phyloP scores from a whole-genome alignment of 495 filamentous ascomycete species.

The Aspergillus sclerotiicarbonarius region DNA sequence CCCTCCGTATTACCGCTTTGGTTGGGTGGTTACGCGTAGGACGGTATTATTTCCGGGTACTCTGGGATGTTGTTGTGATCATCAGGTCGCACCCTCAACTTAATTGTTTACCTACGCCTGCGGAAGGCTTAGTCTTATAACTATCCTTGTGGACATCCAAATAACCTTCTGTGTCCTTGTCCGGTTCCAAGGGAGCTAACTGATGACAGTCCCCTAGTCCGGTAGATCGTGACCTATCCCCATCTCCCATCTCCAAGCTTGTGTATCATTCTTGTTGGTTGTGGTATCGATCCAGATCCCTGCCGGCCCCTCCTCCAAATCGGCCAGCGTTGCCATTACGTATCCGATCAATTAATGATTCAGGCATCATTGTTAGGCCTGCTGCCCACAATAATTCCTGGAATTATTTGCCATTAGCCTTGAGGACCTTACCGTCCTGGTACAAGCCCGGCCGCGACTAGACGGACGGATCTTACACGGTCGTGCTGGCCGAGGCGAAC shows the following conservation, averaged over 20 bases:
- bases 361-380: neutral
- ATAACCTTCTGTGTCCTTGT: constrained; percentile 1
- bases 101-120: neutral
- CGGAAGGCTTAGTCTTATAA: no score
- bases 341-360: constrained; percentile 19
- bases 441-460: neutral
- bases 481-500: constrained; percentile 6
- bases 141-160: constrained; percentile 1
- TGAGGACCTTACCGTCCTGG: neutral
- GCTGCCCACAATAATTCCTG: neutral
- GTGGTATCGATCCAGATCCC: neutral
- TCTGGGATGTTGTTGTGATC: neutral
- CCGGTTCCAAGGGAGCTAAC: neutral
- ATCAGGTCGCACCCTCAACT: neutral
- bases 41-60: no score
- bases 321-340: constrained; percentile 10
- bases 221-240: neutral
- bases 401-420: constrained; percentile 2
- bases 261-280: neutral
- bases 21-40: no score
- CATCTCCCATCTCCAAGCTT: neutral
- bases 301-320: constrained; percentile 6
- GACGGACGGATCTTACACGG: neutral
- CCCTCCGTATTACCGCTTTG: no score
- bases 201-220: neutral